These are phyloP conservation scores for Dioscorea cayenensis DNA, from an alignment of 116 monocot genomes.

Conservation along the genomic window DNA sequence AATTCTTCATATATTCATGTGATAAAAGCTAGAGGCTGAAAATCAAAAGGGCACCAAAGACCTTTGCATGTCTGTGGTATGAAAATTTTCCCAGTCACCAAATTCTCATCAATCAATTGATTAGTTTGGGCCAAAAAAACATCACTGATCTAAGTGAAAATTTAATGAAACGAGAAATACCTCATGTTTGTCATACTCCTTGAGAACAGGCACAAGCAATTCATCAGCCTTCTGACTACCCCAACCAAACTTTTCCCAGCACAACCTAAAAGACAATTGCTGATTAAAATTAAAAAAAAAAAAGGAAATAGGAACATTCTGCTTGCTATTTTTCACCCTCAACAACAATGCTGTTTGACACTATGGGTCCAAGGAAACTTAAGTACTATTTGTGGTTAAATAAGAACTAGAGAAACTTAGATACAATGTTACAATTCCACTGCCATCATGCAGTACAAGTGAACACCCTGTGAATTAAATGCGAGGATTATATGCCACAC, in stretches of 20 bases:
- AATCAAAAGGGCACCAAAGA: too few relatives aligned
- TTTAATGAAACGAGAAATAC: constrained; percentile 19
- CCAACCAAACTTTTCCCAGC: constrained; percentile 98
- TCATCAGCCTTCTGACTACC: constrained; percentile 83
- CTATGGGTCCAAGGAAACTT: too few relatives aligned
- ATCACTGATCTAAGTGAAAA: background rate
- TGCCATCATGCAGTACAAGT: background rate
- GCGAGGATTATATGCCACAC: background rate
- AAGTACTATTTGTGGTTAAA: background rate
- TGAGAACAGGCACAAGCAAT: constrained; percentile 85
- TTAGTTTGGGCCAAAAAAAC: background rate
- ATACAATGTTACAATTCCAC: background rate
- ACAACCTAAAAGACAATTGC: constrained; percentile 45
- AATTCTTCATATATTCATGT: too few relatives aligned
- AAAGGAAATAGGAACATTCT: background rate
- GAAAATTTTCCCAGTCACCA: too few relatives aligned
- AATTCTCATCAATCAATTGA: background rate
- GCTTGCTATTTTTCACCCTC: background rate
- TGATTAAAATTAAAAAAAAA: background rate
- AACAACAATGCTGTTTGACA: too few relatives aligned
- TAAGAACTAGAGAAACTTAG: too few relatives aligned
- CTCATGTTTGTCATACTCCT: constrained; percentile 94
- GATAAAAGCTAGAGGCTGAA: too few relatives aligned
- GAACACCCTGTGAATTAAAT: background rate
- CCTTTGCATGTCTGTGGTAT: background rate